A percentile compares a stretch with the other conserved stretches of the same genome.
Conservation (phyloP, 768 basidiomycete genomes). For the Boletus bicolor region DNA sequence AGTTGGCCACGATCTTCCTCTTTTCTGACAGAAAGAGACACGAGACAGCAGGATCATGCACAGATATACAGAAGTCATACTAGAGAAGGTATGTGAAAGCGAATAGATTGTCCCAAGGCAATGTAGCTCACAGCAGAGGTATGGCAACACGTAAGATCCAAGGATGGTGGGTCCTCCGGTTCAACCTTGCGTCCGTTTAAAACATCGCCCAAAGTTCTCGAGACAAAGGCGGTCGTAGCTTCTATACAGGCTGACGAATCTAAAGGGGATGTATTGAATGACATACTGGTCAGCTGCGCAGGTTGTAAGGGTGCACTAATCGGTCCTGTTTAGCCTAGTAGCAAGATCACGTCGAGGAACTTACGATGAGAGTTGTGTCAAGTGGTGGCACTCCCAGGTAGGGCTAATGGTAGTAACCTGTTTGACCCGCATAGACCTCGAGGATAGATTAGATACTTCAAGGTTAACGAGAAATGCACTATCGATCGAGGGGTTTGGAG, state of each 20-base stretch:
- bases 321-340: conserved; percentile 3
- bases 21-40: conserved; percentile 53
- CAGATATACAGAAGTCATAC: conserved; percentile 16
- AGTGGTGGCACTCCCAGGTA: conserved; percentile 54
- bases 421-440: conserved; percentile 43
- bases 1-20: conserved; percentile 39
- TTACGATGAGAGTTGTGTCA: conserved; percentile 41
- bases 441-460: conserved; percentile 52
- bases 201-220: conserved; percentile 47
- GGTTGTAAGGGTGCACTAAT: conserved; percentile 45
- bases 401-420: conserved; percentile 69
- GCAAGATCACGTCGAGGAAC: conserved; percentile 22
- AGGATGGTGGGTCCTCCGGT: conserved; percentile 45
- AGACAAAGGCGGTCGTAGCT: conserved; percentile 50
- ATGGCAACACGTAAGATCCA: conserved; percentile 52
- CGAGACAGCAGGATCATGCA: conserved; percentile 21
- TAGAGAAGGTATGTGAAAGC: conserved; percentile 3
- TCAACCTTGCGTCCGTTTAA: conserved; percentile 45
- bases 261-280: conserved; percentile 43
- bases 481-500: conserved; percentile 49
- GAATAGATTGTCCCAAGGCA: background rate
- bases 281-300: conserved; percentile 44
- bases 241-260: conserved; percentile 34
- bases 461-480: conserved; percentile 52
- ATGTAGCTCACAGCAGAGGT: conserved; percentile 40